Evolutionary conservation across 768 basidiomycete species (phyloP), one percentile per base, ranked within the genome.

Genomic region (Russula compacta): DNA sequence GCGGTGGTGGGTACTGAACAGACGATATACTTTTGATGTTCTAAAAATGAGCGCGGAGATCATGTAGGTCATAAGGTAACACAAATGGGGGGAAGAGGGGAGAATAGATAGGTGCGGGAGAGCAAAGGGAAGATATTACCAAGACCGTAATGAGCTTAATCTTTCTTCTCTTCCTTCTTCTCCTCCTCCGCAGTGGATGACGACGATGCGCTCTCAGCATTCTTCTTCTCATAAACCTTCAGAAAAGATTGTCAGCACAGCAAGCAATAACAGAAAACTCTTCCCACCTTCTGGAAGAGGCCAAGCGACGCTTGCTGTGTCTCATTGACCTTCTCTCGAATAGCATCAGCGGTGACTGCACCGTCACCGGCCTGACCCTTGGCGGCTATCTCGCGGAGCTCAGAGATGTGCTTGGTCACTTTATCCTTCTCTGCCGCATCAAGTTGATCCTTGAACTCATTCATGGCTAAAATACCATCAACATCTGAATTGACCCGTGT

Each of bases 361-460:
- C 81, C 80, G 68, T 97, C 95, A 56, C 87, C 87, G 65, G 83
- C 82, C 73, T 95, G 92, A 46, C 91, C 97, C 81, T 97, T 95
- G 67, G 79, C 79, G 15, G 92, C 85, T 66, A 98, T 70, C 73
- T 94, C 93, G 50, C 94, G 84, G 52, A 98, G 86, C 76, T 98
- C 93, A 58, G 74, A 73, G 36, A 99, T 75, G 49, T 95, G 87
- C 74, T 87, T 87, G 56, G 85, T 76, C 67, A 99, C 95, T 78
- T 95, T 98, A 70, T 95, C 93, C 76, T 88, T 88, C 82, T 99
- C 97, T 2, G 84, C 73, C 7, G 83, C 83, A 66, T 98, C 95
- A 59, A 99, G 84, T 71, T 98, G 93, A 49, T 95, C 92, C 80
- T 95, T 94, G 83, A 98, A 98, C 77, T 99, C 97, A 69, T 79